Base-by-base conservation (phyloP, 495 filamentous ascomycete genomes). In the Aspergillus bridgeri region DNA sequence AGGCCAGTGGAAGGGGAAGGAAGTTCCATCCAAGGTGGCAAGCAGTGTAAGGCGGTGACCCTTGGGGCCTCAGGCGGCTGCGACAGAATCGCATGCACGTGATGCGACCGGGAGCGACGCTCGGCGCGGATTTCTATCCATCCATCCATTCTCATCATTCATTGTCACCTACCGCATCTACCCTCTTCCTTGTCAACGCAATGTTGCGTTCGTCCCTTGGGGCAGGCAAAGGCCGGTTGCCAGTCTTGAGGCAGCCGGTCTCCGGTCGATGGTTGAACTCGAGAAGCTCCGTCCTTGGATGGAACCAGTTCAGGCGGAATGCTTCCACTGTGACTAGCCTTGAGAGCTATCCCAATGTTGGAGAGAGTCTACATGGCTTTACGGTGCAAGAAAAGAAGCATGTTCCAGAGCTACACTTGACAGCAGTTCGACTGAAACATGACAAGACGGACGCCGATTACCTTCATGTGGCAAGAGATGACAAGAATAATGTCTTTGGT, bases 401-500 rank as follows among this genome's bases (percentile, higher is more conserved):
- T 73, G 89, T 98, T 1, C 91, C 95, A 2, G 95, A 98, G 72
- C 80, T 98, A 27, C 91, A 97, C 69, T 73, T 98, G 54, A 93
- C 92, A 3, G 95, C 95, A 3, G 73, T 97, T 42, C 89, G 94
- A 57, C 78, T 98, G 61, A 86, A 85, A 58, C 94, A 98, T 69
- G 88, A 96, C 73, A 91, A 89, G 75, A 98, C 94, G 6, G 89
- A 91, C 56, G 93, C 94, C 19, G 90, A 98, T 56, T 96, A 98
- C 67, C 84, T 98, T 25, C 94, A 98, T 77, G 84, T 98, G 60
- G 94, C 89, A 0, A 81, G 92, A 54, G 90, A 98, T 47, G 94
- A 98, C 69, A 87, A 88, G 77, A 98, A 98, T 73, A 98, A 98
- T 89, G 95, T 97, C 59, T 98, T 98, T 79, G 96, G 92, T 7